Conservation (phyloP, 495 filamentous ascomycete species). For the Filosporella fistucella region DNA sequence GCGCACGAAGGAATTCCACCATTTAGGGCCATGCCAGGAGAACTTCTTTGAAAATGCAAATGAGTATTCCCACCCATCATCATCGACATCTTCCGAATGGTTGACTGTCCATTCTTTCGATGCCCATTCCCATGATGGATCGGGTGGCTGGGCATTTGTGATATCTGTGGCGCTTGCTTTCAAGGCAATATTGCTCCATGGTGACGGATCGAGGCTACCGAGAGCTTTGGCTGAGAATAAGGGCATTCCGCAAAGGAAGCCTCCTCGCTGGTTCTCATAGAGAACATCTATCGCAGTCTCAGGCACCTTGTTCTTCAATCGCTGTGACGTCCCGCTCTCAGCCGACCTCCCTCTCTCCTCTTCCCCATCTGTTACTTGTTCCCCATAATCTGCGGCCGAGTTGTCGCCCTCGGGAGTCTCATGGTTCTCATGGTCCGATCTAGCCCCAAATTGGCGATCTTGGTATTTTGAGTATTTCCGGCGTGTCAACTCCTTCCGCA, state of each 20-base stretch:
- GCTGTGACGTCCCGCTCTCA: constrained; percentile 12
- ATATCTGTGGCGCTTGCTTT: constrained; percentile 80
- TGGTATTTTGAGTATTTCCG: constrained; percentile 64
- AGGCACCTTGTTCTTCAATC: constrained; percentile 5
- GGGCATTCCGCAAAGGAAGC: constrained; percentile 83
- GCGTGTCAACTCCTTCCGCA: constrained; percentile 44
- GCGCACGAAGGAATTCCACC: constrained; percentile 90
- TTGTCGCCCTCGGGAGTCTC: too few species aligned
- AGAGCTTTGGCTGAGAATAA: constrained; percentile 83
- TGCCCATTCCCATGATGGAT: constrained; percentile 94
- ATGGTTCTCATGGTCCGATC: too few species aligned
- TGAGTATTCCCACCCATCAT: constrained; percentile 94
- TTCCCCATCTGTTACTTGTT: neutral
- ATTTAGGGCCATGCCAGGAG: constrained; percentile 87
- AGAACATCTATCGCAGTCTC: constrained; percentile 77
- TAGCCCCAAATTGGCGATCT: too few species aligned
- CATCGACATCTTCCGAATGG: constrained; percentile 80
- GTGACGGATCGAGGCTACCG: constrained; percentile 76
- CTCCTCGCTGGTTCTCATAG: constrained; percentile 87
- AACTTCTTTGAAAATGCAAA: constrained; percentile 75
- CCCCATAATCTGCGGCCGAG: too few species aligned
- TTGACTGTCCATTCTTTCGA: constrained; percentile 96
- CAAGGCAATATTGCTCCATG: constrained; percentile 77
- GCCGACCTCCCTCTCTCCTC: constrained; percentile 17
- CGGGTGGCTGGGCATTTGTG: constrained; percentile 85